These are phyloP conservation scores for Phaffomyces antillensis DNA, from an alignment of 805 yeast species.

Conservation along the genomic window DNA sequence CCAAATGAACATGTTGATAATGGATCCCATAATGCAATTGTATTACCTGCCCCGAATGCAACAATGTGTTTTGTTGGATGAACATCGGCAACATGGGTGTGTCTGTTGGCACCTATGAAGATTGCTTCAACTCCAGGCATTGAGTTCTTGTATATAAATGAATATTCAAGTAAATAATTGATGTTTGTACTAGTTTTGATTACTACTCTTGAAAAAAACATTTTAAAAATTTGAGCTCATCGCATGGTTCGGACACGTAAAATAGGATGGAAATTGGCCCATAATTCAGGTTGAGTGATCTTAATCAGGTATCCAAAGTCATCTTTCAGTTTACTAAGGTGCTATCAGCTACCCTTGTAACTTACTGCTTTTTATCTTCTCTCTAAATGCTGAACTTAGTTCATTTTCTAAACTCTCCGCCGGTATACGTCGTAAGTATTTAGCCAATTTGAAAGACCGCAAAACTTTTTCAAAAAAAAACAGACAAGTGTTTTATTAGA, in stretches of 20 bases:
- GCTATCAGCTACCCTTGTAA: no score
- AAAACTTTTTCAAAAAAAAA: no score
- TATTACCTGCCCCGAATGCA: conserved; percentile 67
- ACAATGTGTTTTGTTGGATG: conserved; percentile 31
- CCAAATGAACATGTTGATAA: conserved; percentile 35
- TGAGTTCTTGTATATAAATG: not conserved
- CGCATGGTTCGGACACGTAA: conserved; percentile 4
- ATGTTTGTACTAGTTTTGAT: not conserved
- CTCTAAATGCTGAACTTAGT: no score
- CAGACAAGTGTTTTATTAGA: no score
- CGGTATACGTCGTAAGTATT: not conserved
- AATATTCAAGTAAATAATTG: not conserved
- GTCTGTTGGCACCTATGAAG: conserved; percentile 69
- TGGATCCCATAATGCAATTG: conserved; percentile 68
- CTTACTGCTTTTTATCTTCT: no score
- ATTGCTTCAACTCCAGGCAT: conserved; percentile 39
- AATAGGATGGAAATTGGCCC: no score
- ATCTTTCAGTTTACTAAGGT: no score
- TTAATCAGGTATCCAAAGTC: no score
- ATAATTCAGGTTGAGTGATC: no score
- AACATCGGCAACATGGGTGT: conserved; percentile 52
- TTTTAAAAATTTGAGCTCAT: not conserved
- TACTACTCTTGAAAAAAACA: not conserved
- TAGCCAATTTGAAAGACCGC: no score
- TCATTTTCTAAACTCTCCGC: no score